phyloP scores from a whole-genome alignment of 2,329 filamentous ascomycete species.

The Talaromyces sp. region DNA sequence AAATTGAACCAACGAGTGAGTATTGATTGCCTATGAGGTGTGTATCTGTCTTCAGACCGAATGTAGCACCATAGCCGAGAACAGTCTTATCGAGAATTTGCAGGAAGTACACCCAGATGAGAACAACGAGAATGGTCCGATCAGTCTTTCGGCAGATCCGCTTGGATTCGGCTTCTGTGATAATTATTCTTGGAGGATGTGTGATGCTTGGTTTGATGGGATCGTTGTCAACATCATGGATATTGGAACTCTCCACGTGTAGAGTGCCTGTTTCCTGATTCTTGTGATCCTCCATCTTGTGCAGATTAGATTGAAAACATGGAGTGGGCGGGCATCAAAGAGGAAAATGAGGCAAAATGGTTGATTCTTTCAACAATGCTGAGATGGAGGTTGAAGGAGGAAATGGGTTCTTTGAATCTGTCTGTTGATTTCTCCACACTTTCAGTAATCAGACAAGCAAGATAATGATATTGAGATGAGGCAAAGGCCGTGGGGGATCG shows the following conservation, averaged over 20 bases:
- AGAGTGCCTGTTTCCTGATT: neutral
- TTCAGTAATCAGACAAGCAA: neutral
- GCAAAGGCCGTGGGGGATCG: neutral
- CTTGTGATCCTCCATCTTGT: constrained; percentile 1
- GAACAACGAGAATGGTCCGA: constrained; percentile 52
- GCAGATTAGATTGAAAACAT: neutral
- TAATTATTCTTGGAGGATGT: constrained; percentile 7
- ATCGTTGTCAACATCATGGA: neutral
- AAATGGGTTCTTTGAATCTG: neutral
- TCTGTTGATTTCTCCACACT: neutral
- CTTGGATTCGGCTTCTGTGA: constrained; percentile 46
- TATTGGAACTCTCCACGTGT: neutral
- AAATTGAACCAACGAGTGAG: constrained; percentile 58
- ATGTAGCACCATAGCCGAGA: constrained; percentile 58
- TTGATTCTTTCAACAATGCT: neutral
- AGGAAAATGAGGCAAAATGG: too few relatives aligned
- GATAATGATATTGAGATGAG: neutral
- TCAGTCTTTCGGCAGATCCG: constrained; percentile 63
- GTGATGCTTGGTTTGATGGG: constrained; percentile 2
- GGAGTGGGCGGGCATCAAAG: too few relatives aligned
- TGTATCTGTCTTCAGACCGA: constrained; percentile 53
- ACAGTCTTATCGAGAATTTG: constrained; percentile 60
- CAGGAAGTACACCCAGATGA: constrained; percentile 49
- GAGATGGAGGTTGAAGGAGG: neutral
- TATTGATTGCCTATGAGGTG: constrained; percentile 56